phyloP scores from a whole-genome alignment of 2,329 filamentous ascomycete genomes.

The Cladosporium sp. region DNA sequence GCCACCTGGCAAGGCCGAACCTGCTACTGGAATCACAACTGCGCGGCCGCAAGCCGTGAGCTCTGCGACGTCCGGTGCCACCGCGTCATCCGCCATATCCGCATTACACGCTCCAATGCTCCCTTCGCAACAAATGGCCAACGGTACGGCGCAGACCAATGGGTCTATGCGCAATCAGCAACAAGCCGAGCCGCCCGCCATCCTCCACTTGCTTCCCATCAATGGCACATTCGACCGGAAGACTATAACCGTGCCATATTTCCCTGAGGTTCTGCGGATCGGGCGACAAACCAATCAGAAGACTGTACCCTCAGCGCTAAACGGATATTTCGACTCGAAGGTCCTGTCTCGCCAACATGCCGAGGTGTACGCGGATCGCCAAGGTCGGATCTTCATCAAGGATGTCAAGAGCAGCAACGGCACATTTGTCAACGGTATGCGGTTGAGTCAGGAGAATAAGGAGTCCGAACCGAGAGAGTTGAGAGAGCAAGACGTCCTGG shows the following conservation, averaged over 20 bases:
- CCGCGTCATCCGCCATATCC: slow-evolving; percentile 56
- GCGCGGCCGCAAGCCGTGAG: slow-evolving; percentile 57
- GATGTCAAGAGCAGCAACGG: slow-evolving; percentile 99
- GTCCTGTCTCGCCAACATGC: slow-evolving; percentile 93
- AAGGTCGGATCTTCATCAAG: slow-evolving; percentile 78
- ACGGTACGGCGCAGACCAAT: slow-evolving; percentile 55
- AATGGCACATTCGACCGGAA: slow-evolving; percentile 98
- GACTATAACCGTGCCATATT: slow-evolving; percentile 87
- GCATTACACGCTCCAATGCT: slow-evolving; percentile 58
- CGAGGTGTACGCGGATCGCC: slow-evolving; percentile 82
- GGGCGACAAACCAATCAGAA: slow-evolving; percentile 96
- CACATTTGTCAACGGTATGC: slow-evolving; percentile 90
- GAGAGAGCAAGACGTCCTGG: slow-evolving; percentile 82
- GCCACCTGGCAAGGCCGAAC: slow-evolving; percentile 60
- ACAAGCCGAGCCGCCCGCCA: slow-evolving; percentile 58
- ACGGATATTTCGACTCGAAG: slow-evolving; percentile 97
- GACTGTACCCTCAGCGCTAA: slow-evolving; percentile 80
- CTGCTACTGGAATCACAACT: slow-evolving; percentile 56
- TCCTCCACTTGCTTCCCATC: slow-evolving; percentile 79
- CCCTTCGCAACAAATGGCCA: slow-evolving; percentile 63
- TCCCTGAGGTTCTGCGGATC: slow-evolving; percentile 88
- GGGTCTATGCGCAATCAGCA: slow-evolving; percentile 41
- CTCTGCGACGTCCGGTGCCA: slow-evolving; percentile 51
- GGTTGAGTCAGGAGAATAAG: slow-evolving; percentile 86
- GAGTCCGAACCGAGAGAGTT: slow-evolving; percentile 95